Conservation (phyloP, 2,329 filamentous ascomycete species). For the Colletotrichum falcatum region DNA sequence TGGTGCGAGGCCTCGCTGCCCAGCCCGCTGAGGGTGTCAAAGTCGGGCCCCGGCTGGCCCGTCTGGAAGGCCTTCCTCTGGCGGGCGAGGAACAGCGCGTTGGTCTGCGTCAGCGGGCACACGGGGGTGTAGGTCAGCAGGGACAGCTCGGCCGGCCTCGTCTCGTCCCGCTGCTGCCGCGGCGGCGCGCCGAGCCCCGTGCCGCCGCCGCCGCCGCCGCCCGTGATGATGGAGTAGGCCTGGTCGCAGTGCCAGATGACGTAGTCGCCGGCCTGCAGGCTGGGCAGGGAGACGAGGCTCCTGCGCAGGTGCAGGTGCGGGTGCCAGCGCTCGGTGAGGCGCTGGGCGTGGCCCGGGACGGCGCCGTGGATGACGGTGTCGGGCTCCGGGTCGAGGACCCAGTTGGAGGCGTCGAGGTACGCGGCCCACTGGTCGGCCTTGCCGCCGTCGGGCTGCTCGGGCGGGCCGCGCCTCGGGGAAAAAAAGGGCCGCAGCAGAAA, state of each 20-base stretch:
- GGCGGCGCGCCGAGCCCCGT: conserved; percentile 48
- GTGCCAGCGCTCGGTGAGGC: conserved; percentile 69
- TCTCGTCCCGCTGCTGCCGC: conserved; percentile 39
- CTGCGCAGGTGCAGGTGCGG: conserved; percentile 65
- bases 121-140: conserved; percentile 68
- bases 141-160: conserved; percentile 54
- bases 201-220: no score
- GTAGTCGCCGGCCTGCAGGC: conserved; percentile 67
- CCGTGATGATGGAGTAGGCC: conserved; percentile 65
- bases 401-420: conserved; percentile 59
- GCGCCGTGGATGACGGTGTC: conserved; percentile 69
- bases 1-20: conserved; percentile 64
- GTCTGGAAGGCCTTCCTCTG: conserved; percentile 66
- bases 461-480: conserved; percentile 49
- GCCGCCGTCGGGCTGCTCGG: conserved; percentile 42
- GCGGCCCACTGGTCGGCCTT: conserved; percentile 57
- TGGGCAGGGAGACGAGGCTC: conserved; percentile 67
- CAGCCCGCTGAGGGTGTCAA: conserved; percentile 65
- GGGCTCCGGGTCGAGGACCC: conserved; percentile 60
- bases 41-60: conserved; percentile 66
- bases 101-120: conserved; percentile 60
- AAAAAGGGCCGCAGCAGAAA: conserved; percentile 62
- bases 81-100: conserved; percentile 56
- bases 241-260: conserved; percentile 70
- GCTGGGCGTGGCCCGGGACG: conserved; percentile 68